A percentile compares a stretch with the other conserved stretches of the same genome.
Evolutionary conservation across 768 basidiomycete genomes (phyloP).

Genomic region (Trametes meyenii): DNA sequence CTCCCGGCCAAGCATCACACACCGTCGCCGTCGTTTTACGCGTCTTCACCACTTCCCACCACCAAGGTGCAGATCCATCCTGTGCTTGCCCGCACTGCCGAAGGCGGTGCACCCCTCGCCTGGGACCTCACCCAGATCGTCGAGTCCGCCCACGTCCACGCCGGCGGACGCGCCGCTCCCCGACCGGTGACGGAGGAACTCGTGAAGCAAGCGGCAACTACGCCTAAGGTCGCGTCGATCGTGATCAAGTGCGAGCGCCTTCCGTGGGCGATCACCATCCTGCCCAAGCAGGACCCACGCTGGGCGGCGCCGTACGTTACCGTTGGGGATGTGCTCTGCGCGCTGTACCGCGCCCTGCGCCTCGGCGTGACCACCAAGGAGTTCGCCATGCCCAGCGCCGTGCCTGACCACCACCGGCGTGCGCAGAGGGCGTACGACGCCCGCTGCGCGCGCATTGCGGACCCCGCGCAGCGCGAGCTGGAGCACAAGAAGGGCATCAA

Average conservation of each 20-base stretch:
- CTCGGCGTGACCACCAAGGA: conserved; percentile 43
- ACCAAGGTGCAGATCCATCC: conserved; percentile 20
- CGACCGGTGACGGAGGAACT: conserved; percentile 9
- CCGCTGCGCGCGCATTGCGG: conserved; percentile 42
- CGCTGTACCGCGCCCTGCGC: conserved; percentile 49
- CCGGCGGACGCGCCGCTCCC: background rate
- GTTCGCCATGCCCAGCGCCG: conserved; percentile 38
- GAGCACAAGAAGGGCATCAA: conserved; percentile 54
- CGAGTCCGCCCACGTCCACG: conserved; percentile 3
- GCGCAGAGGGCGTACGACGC: conserved; percentile 47
- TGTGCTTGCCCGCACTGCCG: conserved; percentile 26
- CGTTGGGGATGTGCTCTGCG: conserved; percentile 53
- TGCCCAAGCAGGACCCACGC: conserved; percentile 20
- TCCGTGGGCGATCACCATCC: conserved; percentile 42
- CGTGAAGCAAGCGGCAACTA: conserved; percentile 34
- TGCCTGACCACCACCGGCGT: conserved; percentile 31
- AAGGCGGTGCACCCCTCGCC: conserved; percentile 5
- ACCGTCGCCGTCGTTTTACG: conserved; percentile 5
- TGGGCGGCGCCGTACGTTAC: conserved; percentile 37
- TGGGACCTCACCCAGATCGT: conserved; percentile 23
- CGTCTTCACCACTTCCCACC: background rate
- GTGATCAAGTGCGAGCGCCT: conserved; percentile 36
- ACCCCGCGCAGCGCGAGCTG: conserved; percentile 35
- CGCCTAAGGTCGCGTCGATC: conserved; percentile 35
- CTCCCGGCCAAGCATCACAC: conserved; percentile 8